Base-by-base conservation (phyloP, 2,329 filamentous ascomycete genomes). In the Scleromitrula shiraiana region DNA sequence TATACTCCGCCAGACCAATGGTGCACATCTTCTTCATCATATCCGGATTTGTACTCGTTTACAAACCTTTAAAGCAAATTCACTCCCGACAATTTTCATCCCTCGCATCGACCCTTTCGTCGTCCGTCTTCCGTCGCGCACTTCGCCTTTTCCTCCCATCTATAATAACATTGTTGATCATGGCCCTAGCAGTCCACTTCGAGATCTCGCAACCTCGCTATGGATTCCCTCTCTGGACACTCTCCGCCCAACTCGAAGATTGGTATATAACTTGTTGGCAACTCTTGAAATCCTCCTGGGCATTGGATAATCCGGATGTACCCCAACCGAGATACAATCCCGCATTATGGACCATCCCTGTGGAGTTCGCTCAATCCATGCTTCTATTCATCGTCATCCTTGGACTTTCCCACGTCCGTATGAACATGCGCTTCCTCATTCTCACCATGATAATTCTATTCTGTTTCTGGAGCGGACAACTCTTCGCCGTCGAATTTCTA, bases 21-120 rank as follows among this genome's bases (percentile, higher is more conserved):
- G 72, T 75, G 2, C 68, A 72, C 55, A 67, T 75, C 39, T 75
- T 75, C 59, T 75, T 75, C 59, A 67, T 75, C 53, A 71, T 75
- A 29, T 74, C 71, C 1, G 72, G 73, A 30, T 73, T 71, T 51
- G 71, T 68, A 3, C 64, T 75, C 19, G 67, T 70, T 7, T 66
- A 67, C 53, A 70, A 70, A 52, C 68, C 71, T 2, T 58, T 75
- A 22, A 64, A 65, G 44, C 62, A 65, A 26, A 65, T 71, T 7
- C 69, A 68, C 46, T 56, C 63, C 8, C 63, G 67, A 32, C 62
- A 70, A 49, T 61, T 63, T 43, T 62, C 64, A 14, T 61, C 62
- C 7, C 65, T 68, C 43, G 64, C 65, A 46, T 59, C 62, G 4
- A 66, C 67, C 2, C 62, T 76, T 4, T 66, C 70, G 0, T 74